These are phyloP conservation scores for Macadamia integrifolia DNA, from an alignment of 164 flowering plant genomes.

Conservation along the genomic window DNA sequence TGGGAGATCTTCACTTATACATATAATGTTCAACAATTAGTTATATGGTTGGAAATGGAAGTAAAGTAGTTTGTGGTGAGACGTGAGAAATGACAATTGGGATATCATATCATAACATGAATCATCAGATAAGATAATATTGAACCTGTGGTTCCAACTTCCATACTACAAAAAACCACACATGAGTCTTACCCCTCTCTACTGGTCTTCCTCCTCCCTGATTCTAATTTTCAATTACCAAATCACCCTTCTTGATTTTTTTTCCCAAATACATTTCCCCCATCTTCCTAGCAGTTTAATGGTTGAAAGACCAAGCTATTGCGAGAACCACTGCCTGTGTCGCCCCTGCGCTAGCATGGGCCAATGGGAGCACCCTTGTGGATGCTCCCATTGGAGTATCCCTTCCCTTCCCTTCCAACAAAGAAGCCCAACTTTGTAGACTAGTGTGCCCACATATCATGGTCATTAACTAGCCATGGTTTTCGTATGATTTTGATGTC, in stretches of 20 bases:
- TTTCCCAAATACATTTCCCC: too few relatives aligned
- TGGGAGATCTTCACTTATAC: conserved; percentile 7
- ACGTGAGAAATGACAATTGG: neutral
- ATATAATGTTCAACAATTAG: conserved; percentile 6
- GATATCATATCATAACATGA: conserved; percentile 2
- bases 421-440: too few relatives aligned
- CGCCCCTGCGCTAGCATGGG: too few relatives aligned
- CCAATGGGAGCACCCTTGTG: too few relatives aligned
- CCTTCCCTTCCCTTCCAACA: too few relatives aligned
- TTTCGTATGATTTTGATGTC: too few relatives aligned
- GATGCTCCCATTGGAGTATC: too few relatives aligned
- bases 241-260: neutral
- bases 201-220: neutral
- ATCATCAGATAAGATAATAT: conserved; percentile 39
- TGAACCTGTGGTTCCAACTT: conserved; percentile 9
- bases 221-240: neutral
- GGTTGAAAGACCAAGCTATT: too few relatives aligned
- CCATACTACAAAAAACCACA: conserved; percentile 25
- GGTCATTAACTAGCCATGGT: too few relatives aligned
- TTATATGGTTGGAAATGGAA: conserved; percentile 26
- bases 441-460: too few relatives aligned
- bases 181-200: conserved; percentile 11
- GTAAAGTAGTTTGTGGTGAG: conserved; percentile 37
- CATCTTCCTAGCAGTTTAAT: too few relatives aligned
- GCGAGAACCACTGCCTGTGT: too few relatives aligned